Percentiles rank a stretch among this genome's conserved stretches.
Evolutionary conservation across 2,329 filamentous ascomycete species (phyloP).

Genomic region (Leptographium procerum): DNA sequence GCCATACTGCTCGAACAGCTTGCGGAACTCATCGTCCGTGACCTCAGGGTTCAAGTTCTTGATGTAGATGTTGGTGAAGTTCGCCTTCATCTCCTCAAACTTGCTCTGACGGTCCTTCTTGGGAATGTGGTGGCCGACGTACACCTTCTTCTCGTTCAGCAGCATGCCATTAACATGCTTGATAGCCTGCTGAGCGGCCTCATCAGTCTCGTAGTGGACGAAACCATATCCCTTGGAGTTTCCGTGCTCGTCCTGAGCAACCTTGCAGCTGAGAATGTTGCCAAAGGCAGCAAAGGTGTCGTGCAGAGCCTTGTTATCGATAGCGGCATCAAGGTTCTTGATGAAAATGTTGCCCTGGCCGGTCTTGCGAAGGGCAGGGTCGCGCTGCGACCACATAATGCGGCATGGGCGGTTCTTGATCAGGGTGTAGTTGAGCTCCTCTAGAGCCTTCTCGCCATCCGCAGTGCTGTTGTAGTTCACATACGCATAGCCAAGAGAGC

Average conservation of each 20-base stretch:
- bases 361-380: constrained; percentile 97
- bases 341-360: constrained; percentile 99
- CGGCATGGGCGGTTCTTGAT: constrained; percentile 99
- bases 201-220: constrained; percentile 98
- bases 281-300: constrained; percentile 98
- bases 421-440: constrained; percentile 98
- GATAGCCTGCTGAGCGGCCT: constrained; percentile 92
- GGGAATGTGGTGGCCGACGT: constrained; percentile 96
- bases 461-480: constrained; percentile 99
- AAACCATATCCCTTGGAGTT: constrained; percentile 99
- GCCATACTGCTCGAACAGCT: constrained; percentile 82
- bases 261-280: constrained; percentile 99
- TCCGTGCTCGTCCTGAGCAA: constrained; percentile 91
- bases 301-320: constrained; percentile 99
- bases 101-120: constrained; percentile 99
- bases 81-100: constrained; percentile 99
- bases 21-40: constrained; percentile 87
- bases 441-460: constrained; percentile 95
- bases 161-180: constrained; percentile 99
- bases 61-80: constrained; percentile 99
- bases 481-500: constrained; percentile 97
- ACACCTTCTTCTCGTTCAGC: constrained; percentile 99
- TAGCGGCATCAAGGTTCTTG: constrained; percentile 97
- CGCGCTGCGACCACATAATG: constrained; percentile 99
- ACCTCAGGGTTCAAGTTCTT: constrained; percentile 88